Base-by-base conservation (phyloP, 2,329 filamentous ascomycete genomes). In the Aspergillus hiratsukae region DNA sequence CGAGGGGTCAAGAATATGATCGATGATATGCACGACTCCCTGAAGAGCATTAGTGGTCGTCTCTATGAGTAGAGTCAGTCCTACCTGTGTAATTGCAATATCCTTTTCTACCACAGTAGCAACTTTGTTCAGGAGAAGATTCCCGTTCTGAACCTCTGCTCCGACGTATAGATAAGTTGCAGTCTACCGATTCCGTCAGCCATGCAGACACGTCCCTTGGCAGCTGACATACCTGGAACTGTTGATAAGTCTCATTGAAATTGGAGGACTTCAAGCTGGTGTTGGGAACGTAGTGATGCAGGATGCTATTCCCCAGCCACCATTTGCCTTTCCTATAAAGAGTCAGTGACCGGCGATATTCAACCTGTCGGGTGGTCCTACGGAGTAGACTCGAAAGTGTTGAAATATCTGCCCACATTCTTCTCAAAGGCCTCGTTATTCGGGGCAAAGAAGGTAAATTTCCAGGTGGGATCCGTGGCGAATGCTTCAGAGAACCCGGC, bases 371-470 rank as follows among this genome's bases (percentile, higher is more conserved):
- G n/a, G n/a, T n/a, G n/a, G n/a, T n/a, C n/a, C n/a, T 35, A 56
- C 55, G 55, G 55, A 1, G 48, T 57, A 0, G 25, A n/a, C 11
- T 35, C 27, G 6, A 57, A 57, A 1, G 46, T 41, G 10, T 37
- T 14, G 9, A 51, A 69, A 53, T 70, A 71, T 35, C 62, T 40
- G 1, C 67, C 65, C 0, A 67, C 71, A 29, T 68, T 59, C 17
- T 63, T 61, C 4, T 52, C 31, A 49, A 72, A 72, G 9, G 69
- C 69, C 3, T 61, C 59, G 37, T 71, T 63, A 1, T 64, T 68
- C 3, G 67, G 67, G 2, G 67, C 69, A 48, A 72, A 71, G 54
- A 71, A 70, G 25, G 66, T 71, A 48, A 65, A 72, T 19, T 64
- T 61, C 64, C 64, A 71, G 1, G 56, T 61, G 1, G 66, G 58